Evolutionary conservation across 1,139 yeast genomes (phyloP), one percentile per base, ranked within the genome.

Genomic region (Maudiozyma humilis): DNA sequence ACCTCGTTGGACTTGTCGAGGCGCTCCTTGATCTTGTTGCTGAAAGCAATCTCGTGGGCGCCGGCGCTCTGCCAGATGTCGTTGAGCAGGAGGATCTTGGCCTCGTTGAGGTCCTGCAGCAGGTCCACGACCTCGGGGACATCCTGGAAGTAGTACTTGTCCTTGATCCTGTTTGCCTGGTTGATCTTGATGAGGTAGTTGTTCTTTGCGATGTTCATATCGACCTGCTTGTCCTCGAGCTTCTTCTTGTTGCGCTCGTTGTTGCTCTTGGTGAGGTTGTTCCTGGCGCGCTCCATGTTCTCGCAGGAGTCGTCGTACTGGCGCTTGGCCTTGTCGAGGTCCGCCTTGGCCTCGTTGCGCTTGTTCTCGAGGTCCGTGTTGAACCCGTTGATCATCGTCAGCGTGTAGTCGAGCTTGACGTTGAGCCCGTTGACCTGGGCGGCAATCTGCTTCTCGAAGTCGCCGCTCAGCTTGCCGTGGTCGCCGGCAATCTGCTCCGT

Each of bases 121-220:
- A 88, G 76, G 64, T 93, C 98, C 52, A 91, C 70, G 33, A 87
- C 66, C 64, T 89, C 96, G 0, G 99, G 99, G 17, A 88, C 68
- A 63, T 93, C 98, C 65, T 91, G 97, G 59, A 84, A 89, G 63
- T 73, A 89, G 65, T 82, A 88, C 64, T 91, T 91, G 64, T 89
- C 96, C 66, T 91, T 93, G 50, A 89, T 69, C 50, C 97, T 73
- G 65, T 93, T 93, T 43, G 95, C 93, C 34, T 86, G 76, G 56
- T 79, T 84, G 57, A 93, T 80, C 55, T 78, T 78, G 49, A 93
- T 76, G 53, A 93, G 67, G 63, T 93, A 93, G 35, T 75, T 75
- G 65, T 91, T 91, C 64, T 91, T 91, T 25, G 83, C 79, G 45
- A 76, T 75, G 62, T 88, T 84, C 99, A 93, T 93, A 27, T 82